phyloP scores from a whole-genome alignment of 1,284 basidiomycete species.

The Pisolithus thermaeus region DNA sequence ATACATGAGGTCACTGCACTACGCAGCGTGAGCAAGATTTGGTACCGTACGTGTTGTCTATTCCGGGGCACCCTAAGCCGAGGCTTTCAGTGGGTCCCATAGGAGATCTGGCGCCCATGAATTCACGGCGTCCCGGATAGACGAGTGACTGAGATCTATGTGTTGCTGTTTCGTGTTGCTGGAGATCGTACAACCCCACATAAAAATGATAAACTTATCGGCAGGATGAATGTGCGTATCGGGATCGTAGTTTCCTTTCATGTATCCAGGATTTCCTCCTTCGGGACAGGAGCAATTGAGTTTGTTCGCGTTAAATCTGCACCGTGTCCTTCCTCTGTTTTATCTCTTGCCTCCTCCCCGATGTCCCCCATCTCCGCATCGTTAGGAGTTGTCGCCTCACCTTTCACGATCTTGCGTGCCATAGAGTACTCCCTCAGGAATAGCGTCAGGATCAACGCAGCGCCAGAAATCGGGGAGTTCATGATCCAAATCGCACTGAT shows the following conservation, averaged over 20 bases:
- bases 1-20: no score
- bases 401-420: slow-evolving; percentile 45
- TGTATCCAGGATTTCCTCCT: background rate
- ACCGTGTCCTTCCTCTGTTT: background rate
- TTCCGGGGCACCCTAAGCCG: background rate
- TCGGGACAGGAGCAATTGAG: background rate
- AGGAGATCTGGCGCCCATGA: no score
- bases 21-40: no score
- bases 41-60: background rate
- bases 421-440: slow-evolving; percentile 62
- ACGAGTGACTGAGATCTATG: background rate
- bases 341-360: background rate
- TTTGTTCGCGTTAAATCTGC: background rate
- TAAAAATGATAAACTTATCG: background rate
- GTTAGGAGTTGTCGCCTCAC: slow-evolving; percentile 20
- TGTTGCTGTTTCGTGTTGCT: background rate
- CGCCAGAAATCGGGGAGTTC: slow-evolving; percentile 54
- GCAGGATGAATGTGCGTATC: background rate
- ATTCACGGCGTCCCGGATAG: no score
- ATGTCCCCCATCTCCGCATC: slow-evolving; percentile 11
- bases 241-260: background rate
- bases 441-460: slow-evolving; percentile 50
- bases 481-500: slow-evolving; percentile 73
- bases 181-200: background rate
- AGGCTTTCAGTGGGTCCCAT: background rate